Evolutionary conservation across 768 basidiomycete species (phyloP), one percentile per base, ranked within the genome.

Genomic region (Lepiota brunneoincarnata): DNA sequence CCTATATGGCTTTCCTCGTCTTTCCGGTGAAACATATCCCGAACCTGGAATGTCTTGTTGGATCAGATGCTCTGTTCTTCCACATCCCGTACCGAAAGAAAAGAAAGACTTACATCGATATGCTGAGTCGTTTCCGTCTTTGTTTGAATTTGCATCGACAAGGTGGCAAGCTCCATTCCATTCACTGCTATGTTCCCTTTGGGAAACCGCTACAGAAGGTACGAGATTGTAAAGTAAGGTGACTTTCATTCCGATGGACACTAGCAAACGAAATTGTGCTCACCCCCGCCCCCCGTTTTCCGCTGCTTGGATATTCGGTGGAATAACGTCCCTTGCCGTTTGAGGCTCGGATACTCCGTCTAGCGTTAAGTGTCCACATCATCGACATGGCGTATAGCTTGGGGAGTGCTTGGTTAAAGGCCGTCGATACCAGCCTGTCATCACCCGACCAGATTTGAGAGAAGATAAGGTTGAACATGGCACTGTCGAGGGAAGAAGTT

Each of bases 331-430:
- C 51, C 17, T 57, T 55, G 34, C 39, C 31, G 20, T 56, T 36
- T 23, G 47, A 23, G 6, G 44, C 56, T 37, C 69, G 63, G 37
- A 70, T 63, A 1, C 44, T 40, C 18, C 58, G 61, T 24, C 69
- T 65, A 0, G 67, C 66, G 39, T 72, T 72, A 41, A 72, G 55
- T 2, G 69, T 69, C 68, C 69, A 72, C 69, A 72, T 69, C 70
- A 72, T 72, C 2, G 67, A 69, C 35, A 69, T 60, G 3, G 67
- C 71, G 45, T 71, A 72, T 14, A 72, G 55, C 39, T 69, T 72
- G 10, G 71, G 69, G 7, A 71, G 55, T 10, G 59, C 54, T 56
- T 61, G 59, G 47, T 70, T 71, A 49, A 71, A 69, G 2, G 59
- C 67, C 2, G 62, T 63, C 1, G 65, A 65, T 2, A 69, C 62